Evolutionary conservation across 2,329 filamentous ascomycete genomes (phyloP).

Genomic region (Lachnellula suecica): DNA sequence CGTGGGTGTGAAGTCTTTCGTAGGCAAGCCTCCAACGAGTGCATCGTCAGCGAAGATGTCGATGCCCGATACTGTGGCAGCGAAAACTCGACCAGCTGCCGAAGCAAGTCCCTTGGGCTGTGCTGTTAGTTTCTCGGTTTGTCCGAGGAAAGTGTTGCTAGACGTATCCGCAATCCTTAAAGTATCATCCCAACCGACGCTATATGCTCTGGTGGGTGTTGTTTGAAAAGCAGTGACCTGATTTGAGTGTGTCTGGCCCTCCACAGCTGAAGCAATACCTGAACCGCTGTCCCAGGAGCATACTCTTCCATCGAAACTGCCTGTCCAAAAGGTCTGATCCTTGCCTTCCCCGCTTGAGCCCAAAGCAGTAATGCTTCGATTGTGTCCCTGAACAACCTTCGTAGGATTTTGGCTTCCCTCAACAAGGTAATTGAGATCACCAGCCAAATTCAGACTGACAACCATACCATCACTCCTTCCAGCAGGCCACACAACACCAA

Average conservation of each 20-base stretch:
- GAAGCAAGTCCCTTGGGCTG: slow-evolving; percentile 77
- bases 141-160: slow-evolving; percentile 73
- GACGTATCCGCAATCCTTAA: slow-evolving; percentile 75
- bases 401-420: slow-evolving; percentile 69
- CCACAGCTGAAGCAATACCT: slow-evolving; percentile 68
- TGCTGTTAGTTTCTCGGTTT: slow-evolving; percentile 64
- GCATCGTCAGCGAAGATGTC: slow-evolving; percentile 60
- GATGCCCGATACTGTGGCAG: slow-evolving; percentile 54
- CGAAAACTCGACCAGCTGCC: slow-evolving; percentile 47
- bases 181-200: slow-evolving; percentile 92
- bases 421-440: slow-evolving; percentile 85
- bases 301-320: slow-evolving; percentile 87
- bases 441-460: slow-evolving; percentile 84
- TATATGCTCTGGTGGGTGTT: slow-evolving; percentile 67
- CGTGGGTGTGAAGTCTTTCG: slow-evolving; percentile 64
- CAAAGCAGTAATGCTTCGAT: slow-evolving; percentile 85
- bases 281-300: slow-evolving; percentile 77
- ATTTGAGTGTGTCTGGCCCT: slow-evolving; percentile 81
- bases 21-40: slow-evolving; percentile 55
- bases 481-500: slow-evolving; percentile 87
- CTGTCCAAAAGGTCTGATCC: slow-evolving; percentile 73
- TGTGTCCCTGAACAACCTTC: slow-evolving; percentile 79
- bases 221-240: slow-evolving; percentile 77
- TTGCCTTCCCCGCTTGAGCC: slow-evolving; percentile 48
- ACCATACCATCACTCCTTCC: slow-evolving; percentile 82